Evolutionary conservation across 768 basidiomycete genomes (phyloP), one percentile per base, ranked within the genome.

Genomic region (Phylloporus sp.): DNA sequence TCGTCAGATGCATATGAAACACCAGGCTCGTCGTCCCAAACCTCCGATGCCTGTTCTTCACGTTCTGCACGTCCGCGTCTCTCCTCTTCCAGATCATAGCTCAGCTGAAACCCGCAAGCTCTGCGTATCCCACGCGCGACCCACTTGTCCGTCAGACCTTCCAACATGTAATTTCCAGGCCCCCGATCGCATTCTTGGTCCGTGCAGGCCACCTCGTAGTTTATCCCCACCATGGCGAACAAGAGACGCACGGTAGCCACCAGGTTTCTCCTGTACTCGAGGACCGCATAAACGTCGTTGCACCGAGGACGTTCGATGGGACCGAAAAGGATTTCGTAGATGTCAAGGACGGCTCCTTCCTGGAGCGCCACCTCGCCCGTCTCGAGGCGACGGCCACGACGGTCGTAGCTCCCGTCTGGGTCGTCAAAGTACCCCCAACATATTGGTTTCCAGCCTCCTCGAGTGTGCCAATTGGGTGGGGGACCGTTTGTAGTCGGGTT

Each of bases 81-180:
- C n/a, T n/a, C n/a, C n/a, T n/a, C n/a, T n/a, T n/a, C n/a, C n/a
- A n/a, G n/a, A n/a, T n/a, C n/a, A n/a, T n/a, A n/a, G 7, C 26
- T 44, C 39, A 50, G 32, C 21, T 49, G 53, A 10, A 58, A 44
- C 5, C 53, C 53, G 24, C 52, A 58, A 2, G 53, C 53, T 13
- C 21, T 38, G 32, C 44, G 42, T 38, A 58, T 48, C 17, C 49
- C 53, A 1, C 53, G 35, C 20, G 48, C 48, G 7, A 52, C 42
- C 53, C 40, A 58, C n/a, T 29, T 34, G 33, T 55, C 50, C 4
- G n/a, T 17, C 18, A 58, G 26, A 9, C 45, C 53, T 31, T 55
- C 56, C 23, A 58, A 28, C 20, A 28, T 46, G 24, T 14, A 49
- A 0, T 39, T 21, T 3, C 4, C 0, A 0, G 44, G 46, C 5